Evolutionary conservation across 2,329 filamentous ascomycete genomes (phyloP), one percentile per base, ranked within the genome.

Genomic region (Trichoderma gracile): DNA sequence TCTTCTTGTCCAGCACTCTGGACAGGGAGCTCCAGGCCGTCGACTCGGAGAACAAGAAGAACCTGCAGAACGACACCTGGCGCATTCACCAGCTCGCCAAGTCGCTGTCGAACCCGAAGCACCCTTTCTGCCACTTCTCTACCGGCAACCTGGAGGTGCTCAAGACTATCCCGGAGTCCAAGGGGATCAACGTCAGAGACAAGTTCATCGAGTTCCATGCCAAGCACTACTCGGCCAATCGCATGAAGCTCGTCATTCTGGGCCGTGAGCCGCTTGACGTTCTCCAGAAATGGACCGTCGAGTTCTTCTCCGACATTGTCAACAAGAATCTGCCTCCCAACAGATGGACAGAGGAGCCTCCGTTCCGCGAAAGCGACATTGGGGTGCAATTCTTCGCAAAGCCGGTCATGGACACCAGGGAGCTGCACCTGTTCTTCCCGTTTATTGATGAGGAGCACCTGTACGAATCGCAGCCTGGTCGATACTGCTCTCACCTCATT

Each of bases 11-110:
- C 61, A 92, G 88, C 68, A 95, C 93, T 0, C 77, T 97, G 55
- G 93, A 97, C 71, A 86, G 93, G 56, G 93, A 97, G 78, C 81
- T 97, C 67, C 88, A 85, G 69, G 93, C 93, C 1, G 93, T 97
- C 21, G 93, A 97, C 73, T 97, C 93, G 5, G 93, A 97, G 77
- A 96, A 97, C 79, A 97, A 97, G 84, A 97, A 97, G 84, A 97
- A 97, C 71, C 80, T 97, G 55, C 93, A 97, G 78, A 94, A 87
- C 74, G 93, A 97, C 73, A 85, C 86, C 63, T 97, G 93, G 92
- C 87, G 93, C 17, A 79, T 96, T 68, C 87, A 94, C 72, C 93
- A 97, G 77, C 82, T 97, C 25, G 90, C 92, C 73, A 96, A 96
- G 79, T 89, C 89, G 3, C 79, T 95, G n/a, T 92, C 92, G 2